A percentile compares a stretch with the other conserved stretches of the same genome.
phyloP scores from a whole-genome alignment of 192 early-diverging fungal species.

The Coemansia brasiliensis region DNA sequence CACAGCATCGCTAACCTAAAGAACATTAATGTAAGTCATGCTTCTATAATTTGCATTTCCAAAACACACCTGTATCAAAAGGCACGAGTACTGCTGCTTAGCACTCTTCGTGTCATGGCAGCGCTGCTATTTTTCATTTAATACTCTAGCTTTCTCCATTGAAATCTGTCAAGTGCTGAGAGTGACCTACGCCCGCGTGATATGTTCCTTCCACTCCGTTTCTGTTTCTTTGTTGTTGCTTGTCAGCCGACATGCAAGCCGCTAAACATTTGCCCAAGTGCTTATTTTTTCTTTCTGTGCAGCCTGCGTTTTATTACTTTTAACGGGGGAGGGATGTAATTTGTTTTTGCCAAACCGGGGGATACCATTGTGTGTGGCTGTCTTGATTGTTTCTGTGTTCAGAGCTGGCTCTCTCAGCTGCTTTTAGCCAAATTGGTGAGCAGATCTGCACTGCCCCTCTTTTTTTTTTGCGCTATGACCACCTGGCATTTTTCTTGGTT shows the following conservation, averaged over 20 bases:
- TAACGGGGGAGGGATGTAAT: neutral
- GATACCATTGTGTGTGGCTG: slow-evolving; percentile 3
- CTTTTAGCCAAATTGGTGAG: too few species aligned
- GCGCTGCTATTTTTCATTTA: too few species aligned
- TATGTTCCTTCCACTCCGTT: neutral
- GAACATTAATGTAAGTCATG: slow-evolving; percentile 10
- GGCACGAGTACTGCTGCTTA: too few species aligned
- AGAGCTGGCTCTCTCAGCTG: slow-evolving; percentile 2
- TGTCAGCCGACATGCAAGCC: slow-evolving; percentile 11
- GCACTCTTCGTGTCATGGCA: too few species aligned
- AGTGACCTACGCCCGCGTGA: slow-evolving; percentile 1
- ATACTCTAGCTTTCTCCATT: too few species aligned
- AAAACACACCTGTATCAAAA: neutral
- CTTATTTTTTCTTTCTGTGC: neutral
- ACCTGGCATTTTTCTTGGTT: neutral
- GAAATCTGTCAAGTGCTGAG: too few species aligned
- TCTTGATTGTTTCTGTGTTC: neutral
- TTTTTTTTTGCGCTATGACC: slow-evolving; percentile 10
- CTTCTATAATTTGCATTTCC: neutral
- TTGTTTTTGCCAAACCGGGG: slow-evolving; percentile 6
- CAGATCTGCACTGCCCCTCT: slow-evolving; percentile 3
- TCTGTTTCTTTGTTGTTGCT: slow-evolving; percentile 3
- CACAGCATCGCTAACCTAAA: neutral
- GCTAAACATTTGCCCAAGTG: neutral
- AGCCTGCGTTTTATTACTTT: slow-evolving; percentile 7